phyloP scores from a whole-genome alignment of 225 moss, liverwort and hornwort genomes.

The Sphagnum tenellum region DNA sequence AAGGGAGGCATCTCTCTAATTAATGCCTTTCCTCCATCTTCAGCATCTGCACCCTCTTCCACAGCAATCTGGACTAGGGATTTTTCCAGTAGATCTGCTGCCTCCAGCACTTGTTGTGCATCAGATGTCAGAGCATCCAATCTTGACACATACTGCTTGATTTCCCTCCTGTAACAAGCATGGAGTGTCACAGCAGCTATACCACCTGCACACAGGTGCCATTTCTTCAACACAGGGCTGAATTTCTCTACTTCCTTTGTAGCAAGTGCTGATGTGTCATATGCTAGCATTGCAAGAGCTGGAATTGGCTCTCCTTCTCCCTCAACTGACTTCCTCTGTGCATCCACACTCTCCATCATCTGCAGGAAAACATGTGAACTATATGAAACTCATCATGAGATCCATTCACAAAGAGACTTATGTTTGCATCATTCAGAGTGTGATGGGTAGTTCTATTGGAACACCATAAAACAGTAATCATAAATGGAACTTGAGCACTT shows the following conservation, averaged over 20 bases:
- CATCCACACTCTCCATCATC: slow-evolving; percentile 66
- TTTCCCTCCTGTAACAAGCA: slow-evolving; percentile 72
- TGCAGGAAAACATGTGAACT: slow-evolving; percentile 12
- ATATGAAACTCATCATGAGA: too few species aligned
- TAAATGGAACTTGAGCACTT: too few species aligned
- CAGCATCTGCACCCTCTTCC: slow-evolving; percentile 84
- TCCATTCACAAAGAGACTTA: too few species aligned
- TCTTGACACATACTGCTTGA: slow-evolving; percentile 52
- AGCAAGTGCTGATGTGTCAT: slow-evolving; percentile 67
- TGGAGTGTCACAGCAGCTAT: slow-evolving; percentile 91
- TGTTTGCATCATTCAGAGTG: too few species aligned
- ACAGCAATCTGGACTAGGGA: slow-evolving; percentile 84
- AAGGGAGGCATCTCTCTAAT: slow-evolving; percentile 90
- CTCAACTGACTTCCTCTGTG: slow-evolving; percentile 46
- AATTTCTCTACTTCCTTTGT: slow-evolving; percentile 63
- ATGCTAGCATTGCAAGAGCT: slow-evolving; percentile 59
- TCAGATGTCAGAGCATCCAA: slow-evolving; percentile 57
- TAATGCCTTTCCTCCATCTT: slow-evolving; percentile 87
- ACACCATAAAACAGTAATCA: too few species aligned
- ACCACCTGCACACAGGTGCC: slow-evolving; percentile 84
- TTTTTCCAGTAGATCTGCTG: slow-evolving; percentile 79
- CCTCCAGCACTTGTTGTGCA: slow-evolving; percentile 61
- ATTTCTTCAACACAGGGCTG: slow-evolving; percentile 68
- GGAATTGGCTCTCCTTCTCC: slow-evolving; percentile 39
- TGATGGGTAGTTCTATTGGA: too few species aligned